Evolutionary conservation across 345 rosid species (phyloP), one percentile per base, ranked within the genome.

Genomic region (Mercurialis annua): DNA sequence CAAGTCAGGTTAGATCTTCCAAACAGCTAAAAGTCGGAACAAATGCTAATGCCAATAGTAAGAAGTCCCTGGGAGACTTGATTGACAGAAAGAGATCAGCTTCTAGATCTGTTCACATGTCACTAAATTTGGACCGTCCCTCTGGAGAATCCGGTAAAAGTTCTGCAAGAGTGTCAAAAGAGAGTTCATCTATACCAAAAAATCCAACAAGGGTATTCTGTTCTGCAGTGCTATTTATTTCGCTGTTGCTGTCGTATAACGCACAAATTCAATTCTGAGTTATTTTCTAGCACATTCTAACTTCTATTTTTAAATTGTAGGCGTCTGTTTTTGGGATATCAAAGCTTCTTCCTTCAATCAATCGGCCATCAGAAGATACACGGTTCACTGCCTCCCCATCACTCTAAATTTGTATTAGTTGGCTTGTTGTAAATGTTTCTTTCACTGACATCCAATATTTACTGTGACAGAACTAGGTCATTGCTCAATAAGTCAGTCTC

Each of bases 151-250:
- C 72, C 51, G 72, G 51, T 46, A 81, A 80, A 81, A 40, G 74
- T 72, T 78, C 78, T 48, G 54, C 51, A 40, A 79, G 62, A 77
- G 66, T 67, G 70, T 47, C 83, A 38, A 76, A 67, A 77, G 80
- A 78, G 51, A 67, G 55, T 74, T 74, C 78, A 21, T 50, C 59
- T 63, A 40, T 73, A 51, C 72, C 64, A 49, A 74, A 65, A 68
- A 76, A 78, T 76, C 76, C 85, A 68, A 71, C 73, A 69, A 81
- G 34, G 81, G 97, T 88, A 85, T 55, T 68, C 24, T 49, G 4
- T 36, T 40, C 40, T 34, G 27, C 27, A 27, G 55, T 29, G 29
- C 15, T 57, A 12, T 40, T 8, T 5, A 11, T 12, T 9, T n/a
- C 50, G 29, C 38, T 29, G 8, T 52, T 33, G 27, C 31, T 24